Evolutionary conservation across 2,329 filamentous ascomycete species (phyloP).

Genomic region (Alternaria dauci): DNA sequence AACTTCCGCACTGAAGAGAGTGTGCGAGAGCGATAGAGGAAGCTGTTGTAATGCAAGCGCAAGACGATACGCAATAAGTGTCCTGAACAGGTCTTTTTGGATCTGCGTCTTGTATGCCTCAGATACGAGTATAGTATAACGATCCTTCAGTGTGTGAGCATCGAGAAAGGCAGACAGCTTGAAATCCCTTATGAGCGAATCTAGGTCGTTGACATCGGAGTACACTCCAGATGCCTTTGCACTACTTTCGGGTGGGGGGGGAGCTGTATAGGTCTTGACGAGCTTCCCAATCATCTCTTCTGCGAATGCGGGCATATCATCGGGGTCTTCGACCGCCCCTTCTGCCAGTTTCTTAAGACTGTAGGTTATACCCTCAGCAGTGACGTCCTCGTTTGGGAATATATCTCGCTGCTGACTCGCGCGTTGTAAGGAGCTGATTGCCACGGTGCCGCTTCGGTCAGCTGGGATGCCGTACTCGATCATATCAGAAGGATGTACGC

Average conservation of each 20-base stretch:
- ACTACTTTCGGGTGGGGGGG: background rate
- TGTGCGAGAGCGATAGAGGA: conserved; percentile 23
- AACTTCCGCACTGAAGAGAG: conserved; percentile 35
- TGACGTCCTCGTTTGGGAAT: conserved; percentile 31
- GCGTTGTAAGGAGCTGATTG: conserved; percentile 34
- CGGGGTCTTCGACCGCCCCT: conserved; percentile 37
- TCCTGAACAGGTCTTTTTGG: conserved; percentile 28
- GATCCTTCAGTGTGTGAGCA: conserved; percentile 37
- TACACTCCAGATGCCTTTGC: background rate
- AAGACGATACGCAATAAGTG: conserved; percentile 45
- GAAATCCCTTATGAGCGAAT: conserved; percentile 24
- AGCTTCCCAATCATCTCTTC: conserved; percentile 35
- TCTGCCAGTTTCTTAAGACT: conserved; percentile 47
- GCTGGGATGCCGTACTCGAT: conserved; percentile 63
- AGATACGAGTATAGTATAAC: conserved; percentile 42
- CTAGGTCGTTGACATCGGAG: conserved; percentile 6
- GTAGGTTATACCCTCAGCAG: conserved; percentile 46
- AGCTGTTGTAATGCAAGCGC: conserved; percentile 32
- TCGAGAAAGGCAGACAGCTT: conserved; percentile 39
- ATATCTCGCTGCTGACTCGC: conserved; percentile 25
- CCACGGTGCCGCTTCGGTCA: conserved; percentile 55
- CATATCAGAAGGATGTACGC: conserved; percentile 65
- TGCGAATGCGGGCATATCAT: conserved; percentile 33
- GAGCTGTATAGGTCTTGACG: conserved; percentile 21
- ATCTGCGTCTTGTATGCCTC: conserved; percentile 33